Conservation (phyloP, 1,284 basidiomycete species). For the Ceratobasidium sp. region DNA sequence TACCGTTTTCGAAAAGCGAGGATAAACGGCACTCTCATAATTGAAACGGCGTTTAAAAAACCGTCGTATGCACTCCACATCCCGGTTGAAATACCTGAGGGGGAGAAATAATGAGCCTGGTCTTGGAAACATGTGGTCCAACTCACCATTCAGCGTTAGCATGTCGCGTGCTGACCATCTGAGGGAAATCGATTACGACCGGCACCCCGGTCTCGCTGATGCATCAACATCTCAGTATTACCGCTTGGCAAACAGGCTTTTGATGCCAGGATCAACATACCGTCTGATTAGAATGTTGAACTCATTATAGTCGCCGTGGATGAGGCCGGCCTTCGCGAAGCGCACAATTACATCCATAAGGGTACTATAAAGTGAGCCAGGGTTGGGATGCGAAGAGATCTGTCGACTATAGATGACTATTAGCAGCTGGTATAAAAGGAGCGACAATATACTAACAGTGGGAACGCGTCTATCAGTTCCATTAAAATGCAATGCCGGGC, state of each 20-base stretch:
- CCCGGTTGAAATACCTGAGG: slow-evolving; percentile 95
- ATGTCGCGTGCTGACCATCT: slow-evolving; percentile 99
- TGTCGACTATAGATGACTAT: slow-evolving; percentile 74
- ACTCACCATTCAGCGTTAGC: slow-evolving; percentile 95
- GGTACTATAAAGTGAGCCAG: slow-evolving; percentile 90
- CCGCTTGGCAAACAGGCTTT: background rate
- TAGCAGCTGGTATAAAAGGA: slow-evolving; percentile 47
- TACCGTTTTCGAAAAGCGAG: slow-evolving; percentile 75
- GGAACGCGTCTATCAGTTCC: slow-evolving; percentile 95
- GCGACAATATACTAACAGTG: slow-evolving; percentile 72
- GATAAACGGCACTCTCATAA: slow-evolving; percentile 92
- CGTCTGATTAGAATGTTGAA: slow-evolving; percentile 93
- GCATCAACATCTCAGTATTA: background rate
- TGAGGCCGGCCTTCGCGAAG: slow-evolving; percentile 91
- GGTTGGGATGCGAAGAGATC: slow-evolving; percentile 84
- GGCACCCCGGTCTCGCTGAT: slow-evolving; percentile 80
- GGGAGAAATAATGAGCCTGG: slow-evolving; percentile 47
- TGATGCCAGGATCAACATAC: background rate
- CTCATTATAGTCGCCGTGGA: slow-evolving; percentile 99
- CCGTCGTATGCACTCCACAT: slow-evolving; percentile 94
- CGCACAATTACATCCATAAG: slow-evolving; percentile 98
- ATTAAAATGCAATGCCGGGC: slow-evolving; percentile 95
- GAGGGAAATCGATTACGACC: slow-evolving; percentile 97
- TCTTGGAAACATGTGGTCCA: slow-evolving; percentile 49
- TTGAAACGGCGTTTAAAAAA: slow-evolving; percentile 95